A percentile compares a stretch with the other conserved stretches of the same genome.
These are phyloP conservation scores for Blastomyces emzantsi DNA, from an alignment of 2,329 filamentous ascomycete genomes.

Conservation along the genomic window DNA sequence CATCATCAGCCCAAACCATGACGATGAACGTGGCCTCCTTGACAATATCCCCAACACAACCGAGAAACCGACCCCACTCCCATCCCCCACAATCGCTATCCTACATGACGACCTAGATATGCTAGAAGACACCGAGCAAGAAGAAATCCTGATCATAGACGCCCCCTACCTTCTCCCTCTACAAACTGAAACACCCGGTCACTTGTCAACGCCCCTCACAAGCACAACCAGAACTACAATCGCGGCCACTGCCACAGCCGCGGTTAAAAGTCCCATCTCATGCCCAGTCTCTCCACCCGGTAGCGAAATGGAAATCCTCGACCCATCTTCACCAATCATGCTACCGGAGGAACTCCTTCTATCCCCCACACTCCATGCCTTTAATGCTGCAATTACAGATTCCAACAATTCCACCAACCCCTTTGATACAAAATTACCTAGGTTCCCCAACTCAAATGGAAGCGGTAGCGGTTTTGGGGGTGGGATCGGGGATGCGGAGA, in stretches of 20 bases:
- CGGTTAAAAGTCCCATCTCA: background rate
- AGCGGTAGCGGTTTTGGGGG: background rate
- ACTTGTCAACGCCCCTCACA: background rate
- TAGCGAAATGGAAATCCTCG: conserved; percentile 8
- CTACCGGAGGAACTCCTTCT: conserved; percentile 1
- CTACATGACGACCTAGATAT: background rate
- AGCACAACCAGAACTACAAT: background rate
- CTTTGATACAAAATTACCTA: background rate
- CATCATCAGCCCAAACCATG: background rate
- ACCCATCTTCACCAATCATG: background rate
- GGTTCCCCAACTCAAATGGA: background rate
- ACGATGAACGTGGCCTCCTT: background rate
- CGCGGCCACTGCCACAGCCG: background rate
- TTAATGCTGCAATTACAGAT: background rate
- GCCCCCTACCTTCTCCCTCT: background rate
- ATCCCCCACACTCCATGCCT: background rate
- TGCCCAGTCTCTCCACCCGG: background rate
- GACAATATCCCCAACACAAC: background rate
- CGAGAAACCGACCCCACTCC: background rate
- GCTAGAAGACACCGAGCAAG: background rate
- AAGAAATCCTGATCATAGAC: background rate
- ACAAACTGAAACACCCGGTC: background rate
- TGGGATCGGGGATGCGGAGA: background rate
- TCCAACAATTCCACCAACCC: background rate
- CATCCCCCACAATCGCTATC: background rate